Evolutionary conservation across 805 yeast species (phyloP).

Genomic region (Brettanomyces bruxellensis): DNA sequence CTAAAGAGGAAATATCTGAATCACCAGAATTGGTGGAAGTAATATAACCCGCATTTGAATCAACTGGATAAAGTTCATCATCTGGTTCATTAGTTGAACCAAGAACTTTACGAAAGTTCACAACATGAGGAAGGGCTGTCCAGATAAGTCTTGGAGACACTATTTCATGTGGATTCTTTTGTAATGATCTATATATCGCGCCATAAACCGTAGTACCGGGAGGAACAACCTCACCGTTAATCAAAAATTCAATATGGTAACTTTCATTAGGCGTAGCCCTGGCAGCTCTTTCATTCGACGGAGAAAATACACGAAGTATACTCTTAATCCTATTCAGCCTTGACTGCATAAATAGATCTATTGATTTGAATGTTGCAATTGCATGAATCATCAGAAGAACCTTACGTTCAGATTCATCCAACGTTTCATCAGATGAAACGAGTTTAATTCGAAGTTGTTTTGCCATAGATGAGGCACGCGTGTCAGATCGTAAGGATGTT

Average conservation of each 20-base stretch:
- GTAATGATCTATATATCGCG: conserved; percentile 49
- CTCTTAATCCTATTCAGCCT: conserved; percentile 26
- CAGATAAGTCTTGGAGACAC: conserved; percentile 47
- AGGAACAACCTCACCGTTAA: conserved; percentile 51
- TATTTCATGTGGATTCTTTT: conserved; percentile 27
- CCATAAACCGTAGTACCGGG: conserved; percentile 69
- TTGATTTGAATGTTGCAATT: conserved; percentile 48
- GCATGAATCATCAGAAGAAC: conserved; percentile 47
- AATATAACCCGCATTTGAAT: conserved; percentile 15
- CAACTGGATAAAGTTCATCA: conserved; percentile 24
- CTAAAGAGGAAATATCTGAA: conserved; percentile 14
- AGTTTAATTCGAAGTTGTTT: conserved; percentile 60
- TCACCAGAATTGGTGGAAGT: background rate
- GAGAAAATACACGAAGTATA: conserved; percentile 4
- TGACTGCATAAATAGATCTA: conserved; percentile 37
- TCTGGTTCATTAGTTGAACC: conserved; percentile 21
- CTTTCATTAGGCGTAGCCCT: conserved; percentile 6
- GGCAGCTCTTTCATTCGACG: conserved; percentile 1
- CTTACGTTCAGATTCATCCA: conserved; percentile 19
- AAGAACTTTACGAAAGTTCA: conserved; percentile 35
- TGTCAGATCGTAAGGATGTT: conserved; percentile 9
- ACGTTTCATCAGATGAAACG: conserved; percentile 25
- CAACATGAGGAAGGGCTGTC: conserved; percentile 42
- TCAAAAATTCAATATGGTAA: conserved; percentile 43
- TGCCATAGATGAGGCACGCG: conserved; percentile 54